Conservation (phyloP, 2,329 filamentous ascomycete species). For the Helicocarpus griseus region DNA sequence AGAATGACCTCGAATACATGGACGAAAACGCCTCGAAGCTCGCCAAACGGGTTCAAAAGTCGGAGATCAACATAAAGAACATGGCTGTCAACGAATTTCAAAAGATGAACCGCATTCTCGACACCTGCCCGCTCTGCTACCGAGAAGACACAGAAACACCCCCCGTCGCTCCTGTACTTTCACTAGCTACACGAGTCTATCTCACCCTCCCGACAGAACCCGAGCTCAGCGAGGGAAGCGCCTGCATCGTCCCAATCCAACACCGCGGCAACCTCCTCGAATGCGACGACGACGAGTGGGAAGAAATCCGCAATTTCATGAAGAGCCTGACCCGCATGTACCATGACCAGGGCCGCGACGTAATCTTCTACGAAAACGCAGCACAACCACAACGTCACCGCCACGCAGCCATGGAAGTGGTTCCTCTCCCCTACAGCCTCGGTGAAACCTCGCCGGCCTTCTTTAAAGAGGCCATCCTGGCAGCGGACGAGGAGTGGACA, state of each 20-base stretch:
- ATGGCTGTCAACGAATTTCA: conserved; percentile 81
- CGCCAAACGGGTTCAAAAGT: conserved; percentile 77
- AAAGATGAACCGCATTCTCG: conserved; percentile 76
- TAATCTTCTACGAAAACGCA: conserved; percentile 97
- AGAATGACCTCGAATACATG: conserved; percentile 88
- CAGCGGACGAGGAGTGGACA: conserved; percentile 83
- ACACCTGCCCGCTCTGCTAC: conserved; percentile 81
- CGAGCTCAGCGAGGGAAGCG: conserved; percentile 71
- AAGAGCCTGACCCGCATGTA: conserved; percentile 91
- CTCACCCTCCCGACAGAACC: conserved; percentile 84
- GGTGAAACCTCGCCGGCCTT: conserved; percentile 88
- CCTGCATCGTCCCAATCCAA: conserved; percentile 79
- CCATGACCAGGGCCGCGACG: conserved; percentile 81
- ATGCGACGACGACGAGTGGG: conserved; percentile 98
- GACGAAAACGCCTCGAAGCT: conserved; percentile 92
- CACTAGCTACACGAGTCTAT: conserved; percentile 75
- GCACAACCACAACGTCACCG: conserved; percentile 65
- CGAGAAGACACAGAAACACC: conserved; percentile 73
- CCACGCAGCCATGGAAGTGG: conserved; percentile 76
- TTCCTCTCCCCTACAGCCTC: conserved; percentile 84
- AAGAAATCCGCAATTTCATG: conserved; percentile 98
- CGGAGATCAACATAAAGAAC: conserved; percentile 78
- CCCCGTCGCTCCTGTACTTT: conserved; percentile 75
- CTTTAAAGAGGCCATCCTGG: conserved; percentile 87
- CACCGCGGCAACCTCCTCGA: conserved; percentile 88